Base-by-base conservation (phyloP, 352 stramenopile species). In the Globisporangium parvum region DNA sequence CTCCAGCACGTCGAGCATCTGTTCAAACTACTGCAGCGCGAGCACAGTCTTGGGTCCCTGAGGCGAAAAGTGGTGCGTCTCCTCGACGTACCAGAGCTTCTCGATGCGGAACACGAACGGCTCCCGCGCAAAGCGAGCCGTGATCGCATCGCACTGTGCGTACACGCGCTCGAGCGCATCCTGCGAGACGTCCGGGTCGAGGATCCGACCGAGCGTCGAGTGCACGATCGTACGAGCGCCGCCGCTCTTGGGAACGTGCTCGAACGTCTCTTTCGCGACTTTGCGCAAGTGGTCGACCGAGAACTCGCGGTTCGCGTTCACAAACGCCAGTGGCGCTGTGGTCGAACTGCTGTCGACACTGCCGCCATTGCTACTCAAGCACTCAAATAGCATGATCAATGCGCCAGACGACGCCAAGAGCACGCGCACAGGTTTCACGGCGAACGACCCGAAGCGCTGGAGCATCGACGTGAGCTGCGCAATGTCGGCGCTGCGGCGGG, bases 311-410 rank as follows among this genome's bases (percentile, higher is more conserved):
- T 81, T 66, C 11, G 48, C 62, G 26, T 75, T 71, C 28, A 72
- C 33, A 33, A 35, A 54, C 51, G 26, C 60, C 18, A 15, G 52
- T 8, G 21, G 15, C 17, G 14, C 14, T 17, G 24, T 47, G 24
- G 66, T 48, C 35, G 56, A 53, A 33, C 10, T 57, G 11, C n/a
- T 17, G 20, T 46, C 42, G 15, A 17, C 39, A n/a, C 50, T 21
- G 28, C 11, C 54, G 2, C 55, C 53, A 8, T 60, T 3, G 21
- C 44, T 49, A 23, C 21, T 40, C 26, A 77, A 51, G 12, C 72
- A 82, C 18, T 89, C 59, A 35, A 82, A 89, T 6, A 89, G 65
- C 67, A 91, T 67, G 47, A 88, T 75, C 40, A 91, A 71, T 6
- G 80, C 77, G 0, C 80, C 80, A 1, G 80, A 89, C 1, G 74